A percentile compares a stretch with the other conserved stretches of the same genome.
These are phyloP conservation scores for Jackrogersella multiformis DNA, from an alignment of 495 filamentous ascomycete species.

Conservation along the genomic window DNA sequence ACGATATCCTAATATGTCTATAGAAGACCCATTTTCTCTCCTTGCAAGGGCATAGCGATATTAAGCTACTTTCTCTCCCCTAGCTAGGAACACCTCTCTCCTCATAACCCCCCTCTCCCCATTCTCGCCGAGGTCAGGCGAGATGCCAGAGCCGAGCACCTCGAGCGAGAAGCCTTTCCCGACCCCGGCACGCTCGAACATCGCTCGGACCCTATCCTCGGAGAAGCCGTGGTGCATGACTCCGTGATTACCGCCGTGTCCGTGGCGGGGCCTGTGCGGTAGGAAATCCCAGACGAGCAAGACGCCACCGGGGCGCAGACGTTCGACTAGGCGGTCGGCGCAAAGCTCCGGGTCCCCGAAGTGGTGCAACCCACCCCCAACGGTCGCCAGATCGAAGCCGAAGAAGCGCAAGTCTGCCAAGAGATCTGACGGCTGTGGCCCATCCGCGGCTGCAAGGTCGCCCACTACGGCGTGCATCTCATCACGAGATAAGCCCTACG, in stretches of 20 bases:
- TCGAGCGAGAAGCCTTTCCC: conserved; percentile 54
- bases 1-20: too few species aligned
- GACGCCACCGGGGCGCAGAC: conserved; percentile 70
- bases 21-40: too few species aligned
- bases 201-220: conserved; percentile 57
- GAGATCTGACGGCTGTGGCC: conserved; percentile 46
- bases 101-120: conserved; percentile 19
- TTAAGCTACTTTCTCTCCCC: conserved; percentile 41
- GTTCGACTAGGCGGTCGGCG: conserved; percentile 63
- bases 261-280: conserved; percentile 49
- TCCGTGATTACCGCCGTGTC: conserved; percentile 53
- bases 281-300: conserved; percentile 74
- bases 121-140: conserved; percentile 28
- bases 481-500: conserved; percentile 56
- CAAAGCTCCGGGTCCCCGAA: conserved; percentile 69
- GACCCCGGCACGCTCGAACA: conserved; percentile 64
- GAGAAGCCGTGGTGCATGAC: conserved; percentile 68
- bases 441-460: conserved; percentile 61
- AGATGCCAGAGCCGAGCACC: conserved; percentile 45
- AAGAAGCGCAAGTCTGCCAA: conserved; percentile 60
- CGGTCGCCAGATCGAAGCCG: conserved; percentile 70
- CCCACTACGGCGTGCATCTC: conserved; percentile 68
- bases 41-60: not conserved
- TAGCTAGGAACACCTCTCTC: conserved; percentile 46
- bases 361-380: conserved; percentile 77